phyloP scores from a whole-genome alignment of 108 stramenopile genomes.

The Skeletonema tropicum region DNA sequence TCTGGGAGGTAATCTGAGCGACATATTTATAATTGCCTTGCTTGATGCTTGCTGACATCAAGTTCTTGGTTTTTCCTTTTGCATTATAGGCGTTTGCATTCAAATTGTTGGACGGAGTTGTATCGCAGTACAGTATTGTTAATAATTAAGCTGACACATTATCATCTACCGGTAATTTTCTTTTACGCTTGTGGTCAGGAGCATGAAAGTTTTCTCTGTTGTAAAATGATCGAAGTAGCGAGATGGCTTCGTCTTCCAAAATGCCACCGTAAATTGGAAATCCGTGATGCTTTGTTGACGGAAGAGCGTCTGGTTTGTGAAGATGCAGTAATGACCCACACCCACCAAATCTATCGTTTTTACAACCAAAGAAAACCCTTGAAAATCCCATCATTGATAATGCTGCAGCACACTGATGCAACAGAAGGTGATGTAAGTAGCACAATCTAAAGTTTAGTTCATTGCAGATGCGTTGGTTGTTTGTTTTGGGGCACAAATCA shows the following conservation, averaged over 20 bases:
- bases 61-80: background rate
- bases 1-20: slow-evolving; percentile 49
- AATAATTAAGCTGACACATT: background rate
- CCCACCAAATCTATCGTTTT: slow-evolving; percentile 87
- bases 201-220: slow-evolving; percentile 87
- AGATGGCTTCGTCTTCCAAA: slow-evolving; percentile 71
- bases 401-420: slow-evolving; percentile 75
- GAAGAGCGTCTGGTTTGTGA: slow-evolving; percentile 50
- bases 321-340: slow-evolving; percentile 77
- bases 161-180: slow-evolving; percentile 22
- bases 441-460: background rate
- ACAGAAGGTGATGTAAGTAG: background rate
- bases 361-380: slow-evolving; percentile 81
- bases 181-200: slow-evolving; percentile 74
- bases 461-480: background rate
- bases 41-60: background rate
- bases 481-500: background rate
- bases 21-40: slow-evolving; percentile 17
- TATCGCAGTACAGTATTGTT: background rate
- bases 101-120: background rate
- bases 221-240: slow-evolving; percentile 81
- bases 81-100: background rate
- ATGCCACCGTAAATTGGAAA: slow-evolving; percentile 67
- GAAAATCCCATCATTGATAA: slow-evolving; percentile 73
- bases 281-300: slow-evolving; percentile 45